Evolutionary conservation across 2,329 filamentous ascomycete genomes (phyloP), one percentile per base, ranked within the genome.

Genomic region (Ophiocordyceps camponoti-rufipedis): DNA sequence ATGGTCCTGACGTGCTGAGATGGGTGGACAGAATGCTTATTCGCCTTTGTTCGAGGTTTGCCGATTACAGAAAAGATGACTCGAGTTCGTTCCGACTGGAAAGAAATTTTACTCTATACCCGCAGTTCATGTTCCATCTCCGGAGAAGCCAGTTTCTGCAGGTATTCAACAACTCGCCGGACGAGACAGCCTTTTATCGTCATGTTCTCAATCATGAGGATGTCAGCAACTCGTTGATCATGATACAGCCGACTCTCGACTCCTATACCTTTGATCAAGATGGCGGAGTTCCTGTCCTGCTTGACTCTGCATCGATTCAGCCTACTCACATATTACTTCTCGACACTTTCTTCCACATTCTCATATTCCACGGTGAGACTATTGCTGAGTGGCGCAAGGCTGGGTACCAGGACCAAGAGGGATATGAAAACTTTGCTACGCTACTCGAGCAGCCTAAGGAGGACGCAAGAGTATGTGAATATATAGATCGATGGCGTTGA

Each of bases 11-110:
- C 62, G 89, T 98, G 28, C 73, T 98, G 46, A 79, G 91, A 59
- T 98, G 91, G 91, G 91, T 98, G 23, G 91, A 98, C 59, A 78
- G 91, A 52, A 98, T 98, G 91, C 77, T 98, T 48, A 98, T 98
- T 61, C 76, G 91, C 45, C 72, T 98, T 28, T 98, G 91, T 69
- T 94, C 89, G 40, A 78, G 89, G 53, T 98, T 98, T 59, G 91
- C 91, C 28, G 91, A 98, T 63, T 98, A 98, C 62, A 77, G 91
- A 50, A 98, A 98, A 66, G 91, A 98, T 59, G 91, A 98, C 56
- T 87, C 91, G 13, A 93, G 89, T 5, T 96, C 89, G 0, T 98
- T 98, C 77, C 78, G 87, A 33, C 66, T 94, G 50, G 91, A 98
- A 65, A 95, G 95, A 77, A 98, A 98, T 70, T 98, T 98, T 59